These are phyloP conservation scores for Fusarium papillatum DNA, from an alignment of 2,329 filamentous ascomycete species.

Conservation along the genomic window DNA sequence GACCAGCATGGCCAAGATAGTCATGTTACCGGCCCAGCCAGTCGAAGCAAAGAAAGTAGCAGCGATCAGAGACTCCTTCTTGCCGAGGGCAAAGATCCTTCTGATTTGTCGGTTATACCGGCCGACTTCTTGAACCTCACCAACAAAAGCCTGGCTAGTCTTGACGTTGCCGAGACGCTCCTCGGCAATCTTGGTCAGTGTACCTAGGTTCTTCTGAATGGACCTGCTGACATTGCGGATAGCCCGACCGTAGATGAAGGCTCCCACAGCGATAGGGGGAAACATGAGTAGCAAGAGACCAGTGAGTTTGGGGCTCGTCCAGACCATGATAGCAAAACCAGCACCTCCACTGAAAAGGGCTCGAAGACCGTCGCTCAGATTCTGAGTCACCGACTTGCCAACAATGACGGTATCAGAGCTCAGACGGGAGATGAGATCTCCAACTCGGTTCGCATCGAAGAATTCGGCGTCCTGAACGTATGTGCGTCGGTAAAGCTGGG, in stretches of 20 bases:
- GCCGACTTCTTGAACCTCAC: conserved; percentile 89
- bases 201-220: conserved; percentile 94
- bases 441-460: conserved; percentile 97
- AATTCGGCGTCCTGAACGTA: conserved; percentile 99
- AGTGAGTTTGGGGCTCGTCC: conserved; percentile 91
- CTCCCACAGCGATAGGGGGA: conserved; percentile 90
- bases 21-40: conserved; percentile 96
- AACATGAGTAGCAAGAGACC: conserved; percentile 89
- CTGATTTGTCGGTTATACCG: conserved; percentile 95
- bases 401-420: conserved; percentile 98
- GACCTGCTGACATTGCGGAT: conserved; percentile 92
- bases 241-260: conserved; percentile 91
- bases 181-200: conserved; percentile 96
- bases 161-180: conserved; percentile 97
- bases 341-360: conserved; percentile 91
- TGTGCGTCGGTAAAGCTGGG: conserved; percentile 90
- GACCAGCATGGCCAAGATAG: conserved; percentile 90
- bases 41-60: conserved; percentile 92
- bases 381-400: conserved; percentile 98
- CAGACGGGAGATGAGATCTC: conserved; percentile 94
- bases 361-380: conserved; percentile 94
- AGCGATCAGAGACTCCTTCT: conserved; percentile 87
- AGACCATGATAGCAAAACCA: conserved; percentile 95
- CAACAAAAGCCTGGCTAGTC: conserved; percentile 96
- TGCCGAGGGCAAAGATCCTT: conserved; percentile 91